phyloP scores from a whole-genome alignment of 2,329 filamentous ascomycete species.

The Diaporthe citri region DNA sequence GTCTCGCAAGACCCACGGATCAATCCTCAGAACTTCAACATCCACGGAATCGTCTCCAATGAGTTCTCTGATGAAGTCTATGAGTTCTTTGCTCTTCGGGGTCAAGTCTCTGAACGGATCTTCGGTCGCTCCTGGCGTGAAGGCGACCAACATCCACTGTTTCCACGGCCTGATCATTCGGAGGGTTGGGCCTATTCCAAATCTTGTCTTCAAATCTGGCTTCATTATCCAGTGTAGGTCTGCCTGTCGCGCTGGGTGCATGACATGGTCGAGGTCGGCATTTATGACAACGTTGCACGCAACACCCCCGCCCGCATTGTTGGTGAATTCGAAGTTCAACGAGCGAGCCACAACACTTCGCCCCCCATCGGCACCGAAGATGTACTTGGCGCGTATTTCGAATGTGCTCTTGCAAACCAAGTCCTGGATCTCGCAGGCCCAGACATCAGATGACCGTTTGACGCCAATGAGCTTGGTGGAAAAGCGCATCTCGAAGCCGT shows the following conservation, averaged over 20 bases:
- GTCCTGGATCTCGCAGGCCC: slow-evolving; percentile 49
- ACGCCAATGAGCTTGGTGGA: slow-evolving; percentile 53
- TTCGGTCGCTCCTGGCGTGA: slow-evolving; percentile 44
- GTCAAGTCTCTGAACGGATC: slow-evolving; percentile 32
- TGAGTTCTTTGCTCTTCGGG: slow-evolving; percentile 20
- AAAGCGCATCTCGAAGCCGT: slow-evolving; percentile 55
- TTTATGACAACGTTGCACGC: slow-evolving; percentile 32
- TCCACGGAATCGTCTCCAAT: slow-evolving; percentile 63
- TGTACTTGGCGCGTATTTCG: slow-evolving; percentile 65
- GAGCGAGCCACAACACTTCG: slow-evolving; percentile 31
- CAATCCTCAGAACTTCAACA: slow-evolving; percentile 60
- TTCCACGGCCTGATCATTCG: slow-evolving; percentile 71
- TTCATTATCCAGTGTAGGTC: slow-evolving; percentile 69
- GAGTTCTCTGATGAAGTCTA: slow-evolving; percentile 53
- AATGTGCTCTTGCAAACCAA: slow-evolving; percentile 45
- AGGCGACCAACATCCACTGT: slow-evolving; percentile 64
- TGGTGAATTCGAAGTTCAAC: not conserved
- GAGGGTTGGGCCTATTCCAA: slow-evolving; percentile 59
- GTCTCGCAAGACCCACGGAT: slow-evolving; percentile 68
- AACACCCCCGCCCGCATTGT: slow-evolving; percentile 4
- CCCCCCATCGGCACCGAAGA: slow-evolving; percentile 67
- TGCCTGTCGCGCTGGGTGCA: slow-evolving; percentile 59
- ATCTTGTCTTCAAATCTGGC: slow-evolving; percentile 57
- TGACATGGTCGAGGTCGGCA: slow-evolving; percentile 61
- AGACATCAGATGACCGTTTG: slow-evolving; percentile 38